phyloP scores from a whole-genome alignment of 805 yeast species.

The Teunomyces pallodes region DNA sequence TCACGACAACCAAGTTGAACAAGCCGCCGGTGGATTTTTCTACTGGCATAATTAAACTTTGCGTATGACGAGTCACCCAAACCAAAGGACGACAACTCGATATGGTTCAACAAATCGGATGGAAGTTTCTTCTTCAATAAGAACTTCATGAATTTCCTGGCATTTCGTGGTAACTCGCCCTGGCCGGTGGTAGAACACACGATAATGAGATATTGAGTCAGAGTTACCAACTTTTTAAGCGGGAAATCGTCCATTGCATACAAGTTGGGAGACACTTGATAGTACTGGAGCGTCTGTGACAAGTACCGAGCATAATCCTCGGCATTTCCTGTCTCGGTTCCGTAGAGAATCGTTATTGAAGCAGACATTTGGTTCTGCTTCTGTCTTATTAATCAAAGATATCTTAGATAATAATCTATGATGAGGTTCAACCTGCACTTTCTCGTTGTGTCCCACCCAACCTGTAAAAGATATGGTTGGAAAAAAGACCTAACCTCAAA shows the following conservation, averaged over 20 bases:
- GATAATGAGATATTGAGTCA: conserved; percentile 46
- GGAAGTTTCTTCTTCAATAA: conserved; percentile 67
- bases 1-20: conserved; percentile 80
- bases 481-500: neutral
- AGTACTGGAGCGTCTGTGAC: conserved; percentile 52
- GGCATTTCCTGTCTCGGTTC: conserved; percentile 91
- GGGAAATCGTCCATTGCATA: conserved; percentile 61
- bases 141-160: conserved; percentile 69
- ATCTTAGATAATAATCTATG: too few relatives aligned
- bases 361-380: neutral
- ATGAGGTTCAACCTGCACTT: neutral
- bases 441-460: neutral
- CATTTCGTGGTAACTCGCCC: conserved; percentile 86
- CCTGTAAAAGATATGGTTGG: neutral
- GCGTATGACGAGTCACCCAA: conserved; percentile 93
- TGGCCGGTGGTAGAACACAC: conserved; percentile 93
- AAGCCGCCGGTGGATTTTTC: conserved; percentile 75
- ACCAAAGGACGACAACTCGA: conserved; percentile 75
- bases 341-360: conserved; percentile 65
- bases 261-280: conserved; percentile 48
- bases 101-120: conserved; percentile 53
- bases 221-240: conserved; percentile 49
- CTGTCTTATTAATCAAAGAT: too few relatives aligned
- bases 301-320: conserved; percentile 77
- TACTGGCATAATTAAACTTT: conserved; percentile 81